These are phyloP conservation scores for Termitomyces sp. DNA, from an alignment of 768 basidiomycete species.

Conservation along the genomic window DNA sequence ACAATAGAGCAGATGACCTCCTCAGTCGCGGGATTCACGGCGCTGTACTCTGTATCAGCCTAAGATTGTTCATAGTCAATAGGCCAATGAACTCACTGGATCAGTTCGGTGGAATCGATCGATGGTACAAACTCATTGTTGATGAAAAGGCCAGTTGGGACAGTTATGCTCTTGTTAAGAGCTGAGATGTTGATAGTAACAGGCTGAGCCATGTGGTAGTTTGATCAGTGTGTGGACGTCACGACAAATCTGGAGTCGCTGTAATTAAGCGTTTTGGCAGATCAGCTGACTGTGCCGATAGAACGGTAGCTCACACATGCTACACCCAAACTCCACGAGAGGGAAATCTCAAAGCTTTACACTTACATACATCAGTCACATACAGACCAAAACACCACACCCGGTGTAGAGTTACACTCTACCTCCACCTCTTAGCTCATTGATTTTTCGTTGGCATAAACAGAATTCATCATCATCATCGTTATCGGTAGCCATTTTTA, in stretches of 20 bases:
- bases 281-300: not conserved
- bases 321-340: no score
- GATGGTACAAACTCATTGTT: constrained; percentile 86
- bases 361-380: no score
- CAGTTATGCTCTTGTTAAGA: constrained; percentile 44
- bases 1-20: constrained; percentile 64
- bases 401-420: no score
- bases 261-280: not conserved
- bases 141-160: constrained; percentile 87
- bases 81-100: constrained; percentile 43
- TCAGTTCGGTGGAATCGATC: constrained; percentile 56
- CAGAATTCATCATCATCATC: no score
- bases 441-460: no score
- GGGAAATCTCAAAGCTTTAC: no score
- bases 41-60: constrained; percentile 33
- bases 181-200: constrained; percentile 35
- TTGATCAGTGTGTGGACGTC: not conserved
- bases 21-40: constrained; percentile 82
- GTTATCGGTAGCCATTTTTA: no score
- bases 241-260: not conserved
- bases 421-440: no score
- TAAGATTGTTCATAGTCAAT: constrained; percentile 17
- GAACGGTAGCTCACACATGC: no score
- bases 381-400: no score
- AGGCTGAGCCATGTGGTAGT: constrained; percentile 37